These are phyloP conservation scores for Corniculantispora saksenae DNA, from an alignment of 2,329 filamentous ascomycete species.

Conservation along the genomic window DNA sequence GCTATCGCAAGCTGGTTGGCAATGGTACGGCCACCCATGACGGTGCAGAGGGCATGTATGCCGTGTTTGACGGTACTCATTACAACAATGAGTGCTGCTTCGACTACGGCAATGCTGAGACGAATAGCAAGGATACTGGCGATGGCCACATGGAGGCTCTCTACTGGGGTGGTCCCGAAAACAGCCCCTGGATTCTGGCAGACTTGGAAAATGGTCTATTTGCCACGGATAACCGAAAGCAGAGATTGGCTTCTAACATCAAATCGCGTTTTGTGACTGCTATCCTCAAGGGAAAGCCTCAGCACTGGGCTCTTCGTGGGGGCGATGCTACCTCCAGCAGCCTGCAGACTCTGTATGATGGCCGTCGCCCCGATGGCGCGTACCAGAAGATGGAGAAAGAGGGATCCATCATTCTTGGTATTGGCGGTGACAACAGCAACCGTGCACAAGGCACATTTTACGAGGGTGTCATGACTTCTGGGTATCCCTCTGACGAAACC, in stretches of 20 bases:
- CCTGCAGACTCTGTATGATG: slow-evolving; percentile 60
- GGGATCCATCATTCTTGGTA: slow-evolving; percentile 68
- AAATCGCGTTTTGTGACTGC: slow-evolving; percentile 58
- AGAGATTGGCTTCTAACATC: slow-evolving; percentile 54
- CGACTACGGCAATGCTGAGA: slow-evolving; percentile 60
- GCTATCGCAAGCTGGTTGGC: slow-evolving; percentile 61
- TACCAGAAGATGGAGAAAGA: slow-evolving; percentile 67
- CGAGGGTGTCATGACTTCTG: slow-evolving; percentile 64
- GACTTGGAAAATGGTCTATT: slow-evolving; percentile 69
- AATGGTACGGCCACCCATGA: slow-evolving; percentile 57
- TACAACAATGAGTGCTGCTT: slow-evolving; percentile 60
- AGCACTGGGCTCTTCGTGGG: slow-evolving; percentile 61
- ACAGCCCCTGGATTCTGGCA: slow-evolving; percentile 68
- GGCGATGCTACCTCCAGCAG: slow-evolving; percentile 55
- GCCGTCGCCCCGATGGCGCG: slow-evolving; percentile 54
- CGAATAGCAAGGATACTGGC: slow-evolving; percentile 53
- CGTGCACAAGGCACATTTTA: slow-evolving; percentile 64
- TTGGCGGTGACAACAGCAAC: slow-evolving; percentile 66
- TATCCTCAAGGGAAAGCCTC: slow-evolving; percentile 55
- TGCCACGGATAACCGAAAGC: slow-evolving; percentile 52
- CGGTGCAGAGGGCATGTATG: slow-evolving; percentile 60
- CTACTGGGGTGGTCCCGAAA: slow-evolving; percentile 64
- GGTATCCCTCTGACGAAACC: slow-evolving; percentile 60
- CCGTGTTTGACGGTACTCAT: slow-evolving; percentile 60
- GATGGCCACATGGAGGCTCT: slow-evolving; percentile 70